Evolutionary conservation across 192 early-diverging fungal species (phyloP).

Genomic region (Gryganskiella cystojenkinii): DNA sequence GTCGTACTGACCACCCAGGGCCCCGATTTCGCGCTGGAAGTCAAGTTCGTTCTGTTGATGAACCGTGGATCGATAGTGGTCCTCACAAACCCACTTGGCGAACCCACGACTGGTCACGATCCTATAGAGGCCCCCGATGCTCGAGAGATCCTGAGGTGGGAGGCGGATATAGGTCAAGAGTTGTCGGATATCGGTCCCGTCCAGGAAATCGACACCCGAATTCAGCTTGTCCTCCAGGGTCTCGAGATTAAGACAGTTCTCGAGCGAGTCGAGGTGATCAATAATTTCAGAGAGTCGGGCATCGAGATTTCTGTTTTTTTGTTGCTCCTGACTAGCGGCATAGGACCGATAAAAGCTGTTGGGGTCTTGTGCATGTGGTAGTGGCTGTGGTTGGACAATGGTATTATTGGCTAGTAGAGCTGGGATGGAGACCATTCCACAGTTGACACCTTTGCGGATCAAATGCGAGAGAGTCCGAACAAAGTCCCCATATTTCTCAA

Average conservation of each 20-base stretch:
- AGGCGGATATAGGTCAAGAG: conserved; percentile 27
- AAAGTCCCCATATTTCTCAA: conserved; percentile 32
- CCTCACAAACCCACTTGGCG: conserved; percentile 42
- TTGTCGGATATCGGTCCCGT: conserved; percentile 30
- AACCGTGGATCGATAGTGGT: conserved; percentile 26
- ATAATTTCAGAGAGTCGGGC: conserved; percentile 26
- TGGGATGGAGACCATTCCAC: conserved; percentile 21
- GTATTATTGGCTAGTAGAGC: conserved; percentile 4
- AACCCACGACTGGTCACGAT: conserved; percentile 24
- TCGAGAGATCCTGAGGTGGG: background rate
- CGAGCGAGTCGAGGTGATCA: conserved; percentile 28
- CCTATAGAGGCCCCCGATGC: conserved; percentile 8
- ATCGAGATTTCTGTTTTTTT: conserved; percentile 24
- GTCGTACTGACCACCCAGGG: conserved; percentile 20
- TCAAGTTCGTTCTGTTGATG: conserved; percentile 16
- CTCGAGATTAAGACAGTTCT: background rate
- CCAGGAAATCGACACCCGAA: background rate
- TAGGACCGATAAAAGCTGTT: conserved; percentile 8
- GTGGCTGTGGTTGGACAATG: conserved; percentile 9
- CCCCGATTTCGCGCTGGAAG: conserved; percentile 18
- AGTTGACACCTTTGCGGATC: conserved; percentile 25
- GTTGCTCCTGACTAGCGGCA: conserved; percentile 14
- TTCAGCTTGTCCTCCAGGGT: background rate
- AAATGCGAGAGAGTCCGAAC: conserved; percentile 31
- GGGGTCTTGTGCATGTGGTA: conserved; percentile 4